Evolutionary conservation across 164 flowering plant genomes (phyloP).

Genomic region (Litsea cubeba): DNA sequence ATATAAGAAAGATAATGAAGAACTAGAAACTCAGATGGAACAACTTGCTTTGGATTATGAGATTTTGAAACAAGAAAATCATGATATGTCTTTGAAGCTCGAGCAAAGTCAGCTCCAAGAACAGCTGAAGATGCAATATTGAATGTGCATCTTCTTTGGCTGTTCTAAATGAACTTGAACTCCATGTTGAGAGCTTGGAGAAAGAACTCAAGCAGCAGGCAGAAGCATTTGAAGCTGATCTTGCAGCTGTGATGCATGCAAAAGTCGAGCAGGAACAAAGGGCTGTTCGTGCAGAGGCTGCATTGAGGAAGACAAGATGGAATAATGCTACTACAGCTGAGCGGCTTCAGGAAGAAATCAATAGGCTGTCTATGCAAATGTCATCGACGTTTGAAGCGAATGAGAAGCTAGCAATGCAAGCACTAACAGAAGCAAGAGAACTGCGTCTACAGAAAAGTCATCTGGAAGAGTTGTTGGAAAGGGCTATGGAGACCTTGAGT

Average conservation of each 20-base stretch:
- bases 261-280: conserved; percentile 94
- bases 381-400: conserved; percentile 71
- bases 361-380: conserved; percentile 70
- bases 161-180: conserved; percentile 42
- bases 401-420: conserved; percentile 71
- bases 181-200: conserved; percentile 46
- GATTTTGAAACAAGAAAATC: conserved; percentile 75
- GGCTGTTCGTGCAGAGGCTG: conserved; percentile 84
- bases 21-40: conserved; percentile 66
- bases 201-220: conserved; percentile 61
- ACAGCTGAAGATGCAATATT: conserved; percentile 59
- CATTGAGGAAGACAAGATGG: conserved; percentile 58
- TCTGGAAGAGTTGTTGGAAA: conserved; percentile 49
- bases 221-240: conserved; percentile 59
- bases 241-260: conserved; percentile 46
- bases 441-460: conserved; percentile 48
- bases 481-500: conserved; percentile 48
- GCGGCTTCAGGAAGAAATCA: conserved; percentile 82
- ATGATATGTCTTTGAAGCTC: conserved; percentile 48
- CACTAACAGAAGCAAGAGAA: conserved; percentile 71
- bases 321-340: conserved; percentile 75
- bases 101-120: conserved; percentile 67
- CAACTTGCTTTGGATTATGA: conserved; percentile 78
- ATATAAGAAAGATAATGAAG: conserved; percentile 65
- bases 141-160: conserved; percentile 47